These are phyloP conservation scores for Trichoderma sp. DNA, from an alignment of 2,329 filamentous ascomycete genomes.

Conservation along the genomic window DNA sequence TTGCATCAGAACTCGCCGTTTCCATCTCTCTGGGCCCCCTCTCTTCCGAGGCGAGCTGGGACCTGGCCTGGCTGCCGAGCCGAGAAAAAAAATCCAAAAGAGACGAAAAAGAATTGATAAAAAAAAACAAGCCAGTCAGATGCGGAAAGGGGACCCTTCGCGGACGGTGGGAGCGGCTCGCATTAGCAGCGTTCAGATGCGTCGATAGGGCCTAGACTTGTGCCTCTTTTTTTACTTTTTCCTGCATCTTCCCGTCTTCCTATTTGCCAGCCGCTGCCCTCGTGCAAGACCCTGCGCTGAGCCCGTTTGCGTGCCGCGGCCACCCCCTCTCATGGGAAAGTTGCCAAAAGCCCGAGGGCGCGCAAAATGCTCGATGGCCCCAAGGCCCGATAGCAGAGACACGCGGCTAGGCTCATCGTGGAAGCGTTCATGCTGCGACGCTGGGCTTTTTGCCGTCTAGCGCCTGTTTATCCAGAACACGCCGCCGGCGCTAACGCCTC, in stretches of 20 bases:
- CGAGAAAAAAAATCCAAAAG: neutral
- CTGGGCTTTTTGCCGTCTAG: neutral
- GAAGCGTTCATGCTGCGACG: conserved; percentile 5
- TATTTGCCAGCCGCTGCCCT: neutral
- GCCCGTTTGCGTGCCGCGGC: neutral
- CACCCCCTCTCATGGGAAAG: conserved; percentile 1
- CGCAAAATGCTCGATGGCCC: neutral
- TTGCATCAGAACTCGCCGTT: conserved; percentile 20
- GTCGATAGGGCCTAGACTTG: conserved; percentile 5
- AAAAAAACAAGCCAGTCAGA: conserved; percentile 9
- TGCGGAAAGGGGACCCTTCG: neutral
- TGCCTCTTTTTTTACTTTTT: neutral
- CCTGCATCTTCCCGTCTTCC: too few species aligned
- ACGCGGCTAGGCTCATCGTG: conserved; percentile 2
- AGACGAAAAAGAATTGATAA: neutral
- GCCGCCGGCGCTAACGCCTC: neutral
- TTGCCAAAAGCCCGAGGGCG: neutral
- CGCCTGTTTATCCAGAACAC: neutral
- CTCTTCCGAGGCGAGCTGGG: conserved; percentile 8
- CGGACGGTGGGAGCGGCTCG: conserved; percentile 10
- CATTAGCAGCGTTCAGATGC: neutral
- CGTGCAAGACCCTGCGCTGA: neutral
- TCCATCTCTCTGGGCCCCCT: neutral
- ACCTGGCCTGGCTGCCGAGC: neutral
- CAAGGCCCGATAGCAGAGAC: conserved; percentile 20